Conservation (phyloP, 2,329 filamentous ascomycete species). For the Lecanicillium sp. region DNA sequence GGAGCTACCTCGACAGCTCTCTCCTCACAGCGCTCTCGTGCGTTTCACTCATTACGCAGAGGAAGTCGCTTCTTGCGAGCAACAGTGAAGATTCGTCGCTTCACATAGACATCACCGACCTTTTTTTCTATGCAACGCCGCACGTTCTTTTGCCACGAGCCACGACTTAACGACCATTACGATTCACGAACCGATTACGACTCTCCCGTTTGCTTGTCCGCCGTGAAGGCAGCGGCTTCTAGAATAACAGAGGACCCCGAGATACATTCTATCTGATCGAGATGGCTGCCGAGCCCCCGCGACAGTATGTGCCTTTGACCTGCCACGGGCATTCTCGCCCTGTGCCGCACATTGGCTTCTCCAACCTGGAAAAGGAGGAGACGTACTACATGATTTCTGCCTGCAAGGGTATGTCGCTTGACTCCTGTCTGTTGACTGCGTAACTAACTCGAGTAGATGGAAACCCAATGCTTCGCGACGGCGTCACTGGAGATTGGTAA, state of each 20-base stretch:
- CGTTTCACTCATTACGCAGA: constrained; percentile 13
- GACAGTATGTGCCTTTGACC: constrained; percentile 76
- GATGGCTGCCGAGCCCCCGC: constrained; percentile 33
- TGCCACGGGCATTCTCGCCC: constrained; percentile 93
- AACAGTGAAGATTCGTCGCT: background rate
- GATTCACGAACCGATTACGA: constrained; percentile 10
- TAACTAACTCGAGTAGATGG: constrained; percentile 64
- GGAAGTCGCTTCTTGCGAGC: constrained; percentile 12
- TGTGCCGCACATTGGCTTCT: constrained; percentile 88
- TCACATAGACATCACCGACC: background rate
- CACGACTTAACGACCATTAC: constrained; percentile 8
- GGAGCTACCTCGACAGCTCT: constrained; percentile 12
- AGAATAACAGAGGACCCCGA: background rate
- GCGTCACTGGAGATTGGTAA: constrained; percentile 88
- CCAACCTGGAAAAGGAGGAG: constrained; percentile 72
- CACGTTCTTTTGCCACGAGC: background rate
- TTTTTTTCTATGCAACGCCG: background rate
- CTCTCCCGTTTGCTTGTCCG: background rate
- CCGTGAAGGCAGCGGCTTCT: background rate
- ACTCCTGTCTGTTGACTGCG: constrained; percentile 21
- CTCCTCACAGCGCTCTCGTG: constrained; percentile 9
- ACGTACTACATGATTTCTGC: constrained; percentile 90
- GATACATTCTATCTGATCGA: background rate
- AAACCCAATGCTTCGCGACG: constrained; percentile 96
- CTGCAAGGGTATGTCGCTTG: constrained; percentile 62